Base-by-base conservation (phyloP, 345 rosid species). In the Geranium brycei region DNA sequence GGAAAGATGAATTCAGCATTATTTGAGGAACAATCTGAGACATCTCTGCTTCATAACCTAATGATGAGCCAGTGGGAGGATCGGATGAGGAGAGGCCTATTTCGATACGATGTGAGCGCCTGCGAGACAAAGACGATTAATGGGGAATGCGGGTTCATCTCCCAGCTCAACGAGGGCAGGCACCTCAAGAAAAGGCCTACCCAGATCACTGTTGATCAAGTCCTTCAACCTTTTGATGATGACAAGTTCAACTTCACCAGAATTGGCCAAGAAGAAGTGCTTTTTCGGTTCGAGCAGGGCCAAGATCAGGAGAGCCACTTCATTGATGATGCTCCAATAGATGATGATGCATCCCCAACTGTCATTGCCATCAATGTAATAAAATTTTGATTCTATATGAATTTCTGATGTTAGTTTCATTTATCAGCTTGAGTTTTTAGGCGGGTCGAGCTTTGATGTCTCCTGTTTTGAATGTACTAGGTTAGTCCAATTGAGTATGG, bases 401-500 rank as follows among this genome's bases (percentile, higher is more conserved):
- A 41, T 12, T 5, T 32, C 13, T 57, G 41, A 19, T n/a, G 7
- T 5, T 10, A 19, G 35, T 61, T n/a, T 31, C 2, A 17, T 19
- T 16, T 61, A 15, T 31, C 28, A 23, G 28, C 28, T 23, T 23
- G 28, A 23, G 28, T 23, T 23, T 23, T 23, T 23, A 23, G 28
- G 28, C 28, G 2, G 28, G 28, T 23, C 28, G 28, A 23, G 15
- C 40, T 30, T 18, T 7, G 1, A 10, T 7, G 16, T 18, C 10
- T 35, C 47, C 35, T 7, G 53, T 17, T 17, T 11, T 17, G n/a
- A 51, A 18, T 61, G 28, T 58, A 55, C 57, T 47, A 83, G 86
- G 88, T 81, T 60, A 81, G 86, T 66, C 82, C 82, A 1, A 84
- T 84, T 63, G 84, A 81, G 58, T 81, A 79, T 66, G 88, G 84